Base-by-base conservation (phyloP, 345 rosid genomes). In the Euphorbia lathyris region DNA sequence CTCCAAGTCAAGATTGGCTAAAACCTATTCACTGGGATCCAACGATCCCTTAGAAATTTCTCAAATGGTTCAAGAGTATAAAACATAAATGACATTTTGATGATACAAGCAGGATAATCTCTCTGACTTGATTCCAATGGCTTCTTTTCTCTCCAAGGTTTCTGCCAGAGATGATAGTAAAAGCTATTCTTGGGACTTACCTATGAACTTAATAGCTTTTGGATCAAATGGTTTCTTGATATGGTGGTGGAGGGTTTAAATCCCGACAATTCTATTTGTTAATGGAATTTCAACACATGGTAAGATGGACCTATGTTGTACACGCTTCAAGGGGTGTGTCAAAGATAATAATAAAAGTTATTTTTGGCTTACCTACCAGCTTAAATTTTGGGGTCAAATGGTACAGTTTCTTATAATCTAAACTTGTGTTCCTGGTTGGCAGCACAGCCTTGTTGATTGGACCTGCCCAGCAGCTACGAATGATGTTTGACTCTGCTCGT, bases 381-480 rank as follows among this genome's bases (percentile, higher is more conserved):
- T 34, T 34, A 34, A 34, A 7, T 34, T 34, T 7, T 34, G 4
- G 7, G 38, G 38, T 34, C 4, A 34, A 34, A 34, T 34, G 38
- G 38, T 34, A 27, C 20, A 47, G 50, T 59, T 58, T 72, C 72
- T 71, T 63, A 69, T 30, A 70, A 66, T 63, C 77, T 69, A 40
- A 82, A 65, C 47, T 75, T 67, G 63, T 65, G 71, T 72, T 68
- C 70, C 27, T 75, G 65, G 78, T 79, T 83, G 96, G 85, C 97
- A 95, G 97, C 90, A 95, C 99, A 90, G 99, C 83, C 78, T 91
- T 95, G 75, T 87, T 95, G 65, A 80, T 88, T 74, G 98, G 99
- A 79, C 82, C 84, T 79, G 82, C 56, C 69, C 88, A 78, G 69
- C 99, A 95, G 72, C 52, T 92, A 51, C 83, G 81, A 29, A 92